phyloP scores from a whole-genome alignment of 352 stramenopile species.

The Globisporangium cederbergense region DNA sequence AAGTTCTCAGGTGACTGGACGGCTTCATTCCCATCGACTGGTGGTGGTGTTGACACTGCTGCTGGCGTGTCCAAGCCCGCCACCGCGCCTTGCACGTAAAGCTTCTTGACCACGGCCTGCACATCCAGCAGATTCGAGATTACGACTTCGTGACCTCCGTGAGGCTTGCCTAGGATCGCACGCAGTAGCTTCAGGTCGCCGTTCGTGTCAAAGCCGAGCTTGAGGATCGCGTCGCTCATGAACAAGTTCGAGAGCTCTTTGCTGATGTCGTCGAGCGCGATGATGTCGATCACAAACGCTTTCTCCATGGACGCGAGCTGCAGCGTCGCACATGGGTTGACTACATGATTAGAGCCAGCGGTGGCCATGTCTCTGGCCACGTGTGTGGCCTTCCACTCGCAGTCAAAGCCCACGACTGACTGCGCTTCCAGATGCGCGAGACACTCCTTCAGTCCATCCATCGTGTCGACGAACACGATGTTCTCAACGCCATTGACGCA shows the following conservation, averaged over 20 bases:
- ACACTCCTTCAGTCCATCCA: conserved; percentile 28
- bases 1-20: conserved; percentile 8
- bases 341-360: conserved; percentile 1
- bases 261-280: conserved; percentile 35
- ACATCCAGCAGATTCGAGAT: conserved; percentile 58
- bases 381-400: conserved; percentile 69
- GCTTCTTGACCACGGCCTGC: conserved; percentile 41
- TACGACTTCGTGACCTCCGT: conserved; percentile 22
- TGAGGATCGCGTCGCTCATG: conserved; percentile 41
- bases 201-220: conserved; percentile 70
- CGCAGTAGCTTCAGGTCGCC: conserved; percentile 61
- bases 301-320: conserved; percentile 60
- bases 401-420: conserved; percentile 68
- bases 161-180: conserved; percentile 28
- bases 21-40: conserved; percentile 2
- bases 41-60: neutral
- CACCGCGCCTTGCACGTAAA: conserved; percentile 19
- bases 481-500: conserved; percentile 32
- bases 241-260: conserved; percentile 41
- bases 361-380: conserved; percentile 9
- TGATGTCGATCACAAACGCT: conserved; percentile 67
- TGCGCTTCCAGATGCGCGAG: conserved; percentile 37
- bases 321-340: conserved; percentile 50
- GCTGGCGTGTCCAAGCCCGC: neutral
- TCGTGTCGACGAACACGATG: conserved; percentile 62